phyloP scores from a whole-genome alignment of 163 green algal genomes.

The Coccomyxa subellipsoidea region DNA sequence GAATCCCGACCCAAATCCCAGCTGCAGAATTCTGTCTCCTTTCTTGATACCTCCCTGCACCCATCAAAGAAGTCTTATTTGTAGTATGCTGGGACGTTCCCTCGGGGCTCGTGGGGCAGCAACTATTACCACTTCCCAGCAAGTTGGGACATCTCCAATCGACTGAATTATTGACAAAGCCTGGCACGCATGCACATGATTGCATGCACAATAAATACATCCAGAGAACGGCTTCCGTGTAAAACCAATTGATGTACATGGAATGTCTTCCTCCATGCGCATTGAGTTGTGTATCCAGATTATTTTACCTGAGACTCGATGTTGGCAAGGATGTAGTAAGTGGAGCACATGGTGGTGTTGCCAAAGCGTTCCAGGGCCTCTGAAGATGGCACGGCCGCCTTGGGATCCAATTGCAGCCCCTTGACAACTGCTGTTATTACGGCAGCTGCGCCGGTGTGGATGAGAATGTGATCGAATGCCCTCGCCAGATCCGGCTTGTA shows the following conservation, averaged over 20 bases:
- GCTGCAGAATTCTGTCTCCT: slow-evolving; percentile 61
- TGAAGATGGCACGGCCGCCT: background rate
- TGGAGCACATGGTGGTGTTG: slow-evolving; percentile 76
- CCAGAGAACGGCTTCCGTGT: too few species aligned
- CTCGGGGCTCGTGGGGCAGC: too few species aligned
- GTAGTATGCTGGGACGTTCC: too few species aligned
- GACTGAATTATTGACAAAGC: too few species aligned
- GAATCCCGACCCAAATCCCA: slow-evolving; percentile 5
- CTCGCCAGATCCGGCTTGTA: background rate
- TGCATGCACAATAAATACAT: too few species aligned
- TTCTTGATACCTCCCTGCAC: slow-evolving; percentile 43
- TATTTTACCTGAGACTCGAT: background rate
- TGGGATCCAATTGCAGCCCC: background rate
- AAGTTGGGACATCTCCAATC: too few species aligned
- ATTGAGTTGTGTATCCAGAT: background rate
- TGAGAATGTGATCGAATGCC: slow-evolving; percentile 81
- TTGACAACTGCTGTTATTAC: background rate
- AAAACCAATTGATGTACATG: background rate
- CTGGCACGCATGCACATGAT: too few species aligned
- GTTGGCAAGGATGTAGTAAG: slow-evolving; percentile 57
- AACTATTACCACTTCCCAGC: too few species aligned
- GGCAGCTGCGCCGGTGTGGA: slow-evolving; percentile 63
- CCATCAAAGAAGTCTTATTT: background rate
- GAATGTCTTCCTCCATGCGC: background rate
- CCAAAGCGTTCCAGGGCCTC: slow-evolving; percentile 75